Conservation (phyloP, 2,329 filamentous ascomycete species). For the Neofusicoccum sp. region DNA sequence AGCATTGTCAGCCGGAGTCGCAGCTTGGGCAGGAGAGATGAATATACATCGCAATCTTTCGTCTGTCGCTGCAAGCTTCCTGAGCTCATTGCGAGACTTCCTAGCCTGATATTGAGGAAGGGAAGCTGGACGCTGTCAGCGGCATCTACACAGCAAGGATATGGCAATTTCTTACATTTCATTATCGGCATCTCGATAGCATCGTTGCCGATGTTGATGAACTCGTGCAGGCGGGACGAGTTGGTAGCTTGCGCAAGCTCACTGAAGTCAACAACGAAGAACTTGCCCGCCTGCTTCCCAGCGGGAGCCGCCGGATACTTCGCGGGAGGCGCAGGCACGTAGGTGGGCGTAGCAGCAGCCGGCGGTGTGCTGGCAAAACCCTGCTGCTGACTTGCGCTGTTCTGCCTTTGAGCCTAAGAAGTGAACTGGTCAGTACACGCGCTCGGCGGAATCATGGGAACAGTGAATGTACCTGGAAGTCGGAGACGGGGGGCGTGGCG, state of each 20-base stretch:
- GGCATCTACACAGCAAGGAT: constrained; percentile 2
- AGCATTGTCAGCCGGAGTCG: not conserved
- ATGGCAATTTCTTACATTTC: constrained; percentile 39
- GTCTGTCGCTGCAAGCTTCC: constrained; percentile 42
- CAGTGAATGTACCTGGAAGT: constrained; percentile 11
- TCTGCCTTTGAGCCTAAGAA: not conserved
- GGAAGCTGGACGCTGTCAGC: constrained; percentile 33
- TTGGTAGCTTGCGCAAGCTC: constrained; percentile 44
- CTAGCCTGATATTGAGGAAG: constrained; percentile 44
- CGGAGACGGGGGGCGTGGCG: not conserved
- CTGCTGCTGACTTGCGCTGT: not conserved
- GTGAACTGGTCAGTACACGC: not conserved
- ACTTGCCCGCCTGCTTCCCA: constrained; percentile 38
- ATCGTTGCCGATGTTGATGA: constrained; percentile 43
- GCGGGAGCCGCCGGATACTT: constrained; percentile 25
- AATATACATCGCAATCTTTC: constrained; percentile 35
- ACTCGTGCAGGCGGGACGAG: constrained; percentile 43
- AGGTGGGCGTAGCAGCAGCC: not conserved
- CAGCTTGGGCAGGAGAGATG: not conserved
- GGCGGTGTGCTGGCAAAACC: not conserved
- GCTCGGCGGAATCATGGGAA: not conserved
- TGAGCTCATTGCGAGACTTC: constrained; percentile 47
- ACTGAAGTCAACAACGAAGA: constrained; percentile 43
- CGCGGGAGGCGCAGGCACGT: not conserved
- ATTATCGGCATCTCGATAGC: constrained; percentile 44